Evolutionary conservation across 768 basidiomycete genomes (phyloP), one percentile per base, ranked within the genome.

Genomic region (Tulasnella sp.): DNA sequence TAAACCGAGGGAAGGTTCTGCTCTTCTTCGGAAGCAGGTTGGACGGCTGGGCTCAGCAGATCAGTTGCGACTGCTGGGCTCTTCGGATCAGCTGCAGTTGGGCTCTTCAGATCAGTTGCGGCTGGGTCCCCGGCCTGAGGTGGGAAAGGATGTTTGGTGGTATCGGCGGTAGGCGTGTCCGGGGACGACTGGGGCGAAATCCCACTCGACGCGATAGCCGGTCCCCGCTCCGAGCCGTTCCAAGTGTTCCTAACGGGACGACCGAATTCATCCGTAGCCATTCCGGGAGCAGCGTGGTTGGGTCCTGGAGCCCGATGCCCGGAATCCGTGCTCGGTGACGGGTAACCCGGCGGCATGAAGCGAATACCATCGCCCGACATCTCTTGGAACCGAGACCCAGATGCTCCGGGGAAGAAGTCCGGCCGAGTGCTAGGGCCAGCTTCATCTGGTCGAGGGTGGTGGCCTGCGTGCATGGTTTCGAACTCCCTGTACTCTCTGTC

Each of bases 311-410:
- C n/a, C 16, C 39, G 32, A 29, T 18, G 32, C 20, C 69, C 69
- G 0, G 39, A 70, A 3, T 51, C 48, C 23, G 16, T 23, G 48
- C 48, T 51, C 69, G 69, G 69, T 26, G 26, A 3, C 5, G 69
- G 69, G 23, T 70, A 70, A n/a, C 10, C 69, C 32, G 32, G 32
- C 5, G 32, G 32, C 26, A 70, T 89, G 74, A 88, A 88, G 11
- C 87, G 85, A 16, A 84, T 83, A 9, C 90, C 90, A 82, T 90
- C 88, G 42, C 89, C 87, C 81, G 90, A 89, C 73, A 91, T 88
- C 82, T 94, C 93, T 82, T 91, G 89, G 82, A 93, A 93, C 51
- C 90, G 88, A 80, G 90, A 90, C 3, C 91, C 91, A 70, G 90
- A 86, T 57, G 91, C 84, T 70, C 89, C 89, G 80, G 88, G 86